These are phyloP conservation scores for Thecamonas trahens DNA, from an alignment of 78 protist genomes.

Conservation along the genomic window DNA sequence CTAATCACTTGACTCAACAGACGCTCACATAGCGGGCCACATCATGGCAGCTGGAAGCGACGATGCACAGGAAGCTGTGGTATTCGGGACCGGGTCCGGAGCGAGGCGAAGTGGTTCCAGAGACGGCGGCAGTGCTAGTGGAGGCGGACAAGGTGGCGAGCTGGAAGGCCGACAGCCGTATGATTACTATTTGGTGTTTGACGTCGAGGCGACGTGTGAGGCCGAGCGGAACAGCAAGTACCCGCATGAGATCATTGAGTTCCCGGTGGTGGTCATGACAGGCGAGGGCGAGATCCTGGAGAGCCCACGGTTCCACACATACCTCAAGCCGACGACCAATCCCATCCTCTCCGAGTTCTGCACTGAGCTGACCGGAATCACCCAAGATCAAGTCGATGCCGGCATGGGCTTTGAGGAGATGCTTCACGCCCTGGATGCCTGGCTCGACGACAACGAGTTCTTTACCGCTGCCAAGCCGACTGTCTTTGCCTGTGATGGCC, in stretches of 20 bases:
- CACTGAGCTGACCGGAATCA: constrained; percentile 26
- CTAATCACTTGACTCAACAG: too few relatives aligned
- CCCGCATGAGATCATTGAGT: constrained; percentile 39
- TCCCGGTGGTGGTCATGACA: constrained; percentile 11
- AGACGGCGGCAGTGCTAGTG: too few relatives aligned
- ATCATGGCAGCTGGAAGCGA: too few relatives aligned
- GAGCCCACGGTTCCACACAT: constrained; percentile 3
- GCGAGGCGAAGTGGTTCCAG: too few relatives aligned
- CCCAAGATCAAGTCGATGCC: constrained; percentile 30
- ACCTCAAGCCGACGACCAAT: constrained; percentile 8
- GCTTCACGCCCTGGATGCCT: neutral
- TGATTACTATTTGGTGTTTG: neutral
- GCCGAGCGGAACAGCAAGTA: neutral
- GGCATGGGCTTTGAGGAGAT: constrained; percentile 8
- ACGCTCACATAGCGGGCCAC: too few relatives aligned
- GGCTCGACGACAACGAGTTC: neutral
- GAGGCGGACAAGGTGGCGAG: too few relatives aligned
- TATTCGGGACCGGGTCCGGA: too few relatives aligned
- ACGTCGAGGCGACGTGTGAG: neutral
- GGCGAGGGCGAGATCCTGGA: neutral
- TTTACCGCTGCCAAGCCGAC: too few relatives aligned
- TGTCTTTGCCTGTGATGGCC: neutral
- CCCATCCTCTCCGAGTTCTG: constrained; percentile 16
- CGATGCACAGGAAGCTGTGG: too few relatives aligned
- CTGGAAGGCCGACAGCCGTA: too few relatives aligned